Percentiles rank a stretch among this genome's conserved stretches.
phyloP scores from a whole-genome alignment of 2,329 filamentous ascomycete species.

The Cordyceps farinosa region DNA sequence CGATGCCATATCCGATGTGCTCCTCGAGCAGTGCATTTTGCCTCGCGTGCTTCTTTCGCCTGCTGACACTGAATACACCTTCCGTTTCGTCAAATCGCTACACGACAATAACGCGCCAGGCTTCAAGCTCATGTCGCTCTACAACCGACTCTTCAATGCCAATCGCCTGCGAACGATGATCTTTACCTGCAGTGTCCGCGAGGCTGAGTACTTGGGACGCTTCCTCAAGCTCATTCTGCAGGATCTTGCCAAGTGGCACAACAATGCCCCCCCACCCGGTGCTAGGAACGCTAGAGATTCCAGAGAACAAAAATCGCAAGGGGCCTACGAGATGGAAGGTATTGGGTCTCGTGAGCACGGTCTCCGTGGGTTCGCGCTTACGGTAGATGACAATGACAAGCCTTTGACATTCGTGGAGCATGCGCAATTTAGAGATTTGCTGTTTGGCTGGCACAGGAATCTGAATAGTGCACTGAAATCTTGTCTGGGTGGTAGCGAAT shows the following conservation, averaged over 20 bases:
- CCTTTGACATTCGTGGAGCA: slow-evolving; percentile 73
- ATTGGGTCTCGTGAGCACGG: slow-evolving; percentile 45
- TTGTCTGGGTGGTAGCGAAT: slow-evolving; percentile 79
- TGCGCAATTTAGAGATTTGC: slow-evolving; percentile 77
- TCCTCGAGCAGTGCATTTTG: slow-evolving; percentile 90
- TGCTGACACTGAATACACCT: slow-evolving; percentile 83
- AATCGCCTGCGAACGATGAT: slow-evolving; percentile 79
- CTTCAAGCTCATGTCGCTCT: slow-evolving; percentile 80
- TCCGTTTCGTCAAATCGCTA: slow-evolving; percentile 80
- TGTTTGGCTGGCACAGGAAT: slow-evolving; percentile 88
- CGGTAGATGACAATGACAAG: slow-evolving; percentile 62
- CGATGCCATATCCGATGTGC: slow-evolving; percentile 65
- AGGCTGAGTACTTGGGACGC: slow-evolving; percentile 88
- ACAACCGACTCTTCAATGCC: slow-evolving; percentile 79
- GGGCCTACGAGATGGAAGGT: slow-evolving; percentile 80
- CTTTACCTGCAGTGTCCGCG: slow-evolving; percentile 83
- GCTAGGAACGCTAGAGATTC: slow-evolving; percentile 33
- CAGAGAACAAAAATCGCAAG: slow-evolving; percentile 55
- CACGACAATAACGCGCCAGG: slow-evolving; percentile 80
- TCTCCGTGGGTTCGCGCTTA: slow-evolving; percentile 74
- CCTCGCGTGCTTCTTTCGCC: slow-evolving; percentile 81
- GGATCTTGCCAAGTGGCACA: slow-evolving; percentile 82
- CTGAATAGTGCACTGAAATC: slow-evolving; percentile 75
- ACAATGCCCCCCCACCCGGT: slow-evolving; percentile 56
- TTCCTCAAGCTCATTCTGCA: slow-evolving; percentile 80